phyloP scores from a whole-genome alignment of 1,284 basidiomycete genomes.

The Fistulinella staudtii region DNA sequence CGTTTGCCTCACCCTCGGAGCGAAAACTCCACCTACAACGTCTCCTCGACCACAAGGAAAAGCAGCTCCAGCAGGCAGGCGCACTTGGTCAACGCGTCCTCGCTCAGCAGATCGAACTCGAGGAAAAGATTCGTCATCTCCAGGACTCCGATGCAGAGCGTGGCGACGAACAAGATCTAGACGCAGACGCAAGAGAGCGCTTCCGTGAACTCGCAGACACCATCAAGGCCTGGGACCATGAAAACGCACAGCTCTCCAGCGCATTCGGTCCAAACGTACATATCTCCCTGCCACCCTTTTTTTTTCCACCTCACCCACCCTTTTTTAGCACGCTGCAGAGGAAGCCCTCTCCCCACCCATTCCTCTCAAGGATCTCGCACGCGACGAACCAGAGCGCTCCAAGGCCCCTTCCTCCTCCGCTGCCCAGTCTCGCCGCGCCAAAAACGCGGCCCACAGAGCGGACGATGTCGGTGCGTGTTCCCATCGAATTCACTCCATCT shows the following conservation, averaged over 20 bases:
- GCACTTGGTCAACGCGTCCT: slow-evolving; percentile 89
- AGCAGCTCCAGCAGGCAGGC: slow-evolving; percentile 85
- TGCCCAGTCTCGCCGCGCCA: slow-evolving; percentile 76
- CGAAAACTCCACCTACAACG: slow-evolving; percentile 74
- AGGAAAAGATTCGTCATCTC: slow-evolving; percentile 78
- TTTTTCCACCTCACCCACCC: slow-evolving; percentile 5
- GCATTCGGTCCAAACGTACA: slow-evolving; percentile 67
- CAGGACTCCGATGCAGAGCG: slow-evolving; percentile 61
- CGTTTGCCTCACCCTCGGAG: slow-evolving; percentile 52
- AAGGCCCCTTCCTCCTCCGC: slow-evolving; percentile 49
- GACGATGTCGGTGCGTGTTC: slow-evolving; percentile 70
- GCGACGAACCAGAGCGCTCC: slow-evolving; percentile 42
- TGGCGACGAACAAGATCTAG: slow-evolving; percentile 57
- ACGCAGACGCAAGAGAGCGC: slow-evolving; percentile 62
- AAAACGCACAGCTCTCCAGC: slow-evolving; percentile 77
- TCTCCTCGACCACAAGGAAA: slow-evolving; percentile 84
- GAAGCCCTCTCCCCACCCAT: slow-evolving; percentile 34
- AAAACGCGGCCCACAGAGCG: slow-evolving; percentile 80
- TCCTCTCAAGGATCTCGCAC: slow-evolving; percentile 36
- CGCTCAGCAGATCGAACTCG: slow-evolving; percentile 87
- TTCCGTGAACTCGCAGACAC: slow-evolving; percentile 78
- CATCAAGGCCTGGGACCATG: slow-evolving; percentile 75
- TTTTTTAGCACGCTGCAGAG: slow-evolving; percentile 40
- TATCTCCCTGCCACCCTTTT: slow-evolving; percentile 15
- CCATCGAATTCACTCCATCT: slow-evolving; percentile 1